Evolutionary conservation across 2,329 filamentous ascomycete species (phyloP).

Genomic region (Fusarium graminum): DNA sequence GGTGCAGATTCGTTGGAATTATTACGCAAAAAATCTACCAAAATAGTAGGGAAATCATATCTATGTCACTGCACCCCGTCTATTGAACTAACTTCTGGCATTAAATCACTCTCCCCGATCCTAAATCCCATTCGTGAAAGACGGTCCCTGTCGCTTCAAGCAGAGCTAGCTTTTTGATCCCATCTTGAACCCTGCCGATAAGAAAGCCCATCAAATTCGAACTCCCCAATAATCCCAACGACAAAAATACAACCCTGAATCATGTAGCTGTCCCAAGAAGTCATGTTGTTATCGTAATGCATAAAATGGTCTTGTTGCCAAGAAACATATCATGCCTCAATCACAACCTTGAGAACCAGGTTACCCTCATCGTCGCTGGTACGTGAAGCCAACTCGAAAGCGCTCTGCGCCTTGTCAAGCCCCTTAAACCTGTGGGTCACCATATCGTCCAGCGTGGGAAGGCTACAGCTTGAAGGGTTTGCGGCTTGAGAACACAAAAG

Average conservation of each 20-base stretch:
- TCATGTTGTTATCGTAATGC: constrained; percentile 39
- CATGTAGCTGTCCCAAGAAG: constrained; percentile 17
- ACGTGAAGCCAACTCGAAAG: constrained; percentile 77
- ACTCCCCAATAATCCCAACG: background rate
- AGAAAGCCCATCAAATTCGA: constrained; percentile 1
- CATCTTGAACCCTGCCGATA: background rate
- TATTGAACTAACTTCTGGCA: background rate
- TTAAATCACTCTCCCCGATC: background rate
- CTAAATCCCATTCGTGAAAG: background rate
- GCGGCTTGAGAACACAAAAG: constrained; percentile 63
- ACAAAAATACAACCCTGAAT: constrained; percentile 2
- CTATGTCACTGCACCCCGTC: background rate
- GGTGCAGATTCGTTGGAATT: no score
- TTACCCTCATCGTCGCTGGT: constrained; percentile 76
- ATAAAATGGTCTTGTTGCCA: constrained; percentile 9
- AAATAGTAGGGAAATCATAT: background rate
- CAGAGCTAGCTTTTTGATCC: background rate
- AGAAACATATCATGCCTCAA: constrained; percentile 60
- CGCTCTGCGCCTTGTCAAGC: constrained; percentile 70
- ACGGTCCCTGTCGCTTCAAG: background rate
- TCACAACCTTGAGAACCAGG: constrained; percentile 79
- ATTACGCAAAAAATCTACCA: no score
- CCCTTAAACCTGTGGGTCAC: constrained; percentile 80
- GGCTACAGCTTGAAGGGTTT: constrained; percentile 56
- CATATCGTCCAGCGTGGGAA: constrained; percentile 76